These are phyloP conservation scores for Aspergillus eucalypticola DNA, from an alignment of 2,329 filamentous ascomycete species.

Conservation along the genomic window DNA sequence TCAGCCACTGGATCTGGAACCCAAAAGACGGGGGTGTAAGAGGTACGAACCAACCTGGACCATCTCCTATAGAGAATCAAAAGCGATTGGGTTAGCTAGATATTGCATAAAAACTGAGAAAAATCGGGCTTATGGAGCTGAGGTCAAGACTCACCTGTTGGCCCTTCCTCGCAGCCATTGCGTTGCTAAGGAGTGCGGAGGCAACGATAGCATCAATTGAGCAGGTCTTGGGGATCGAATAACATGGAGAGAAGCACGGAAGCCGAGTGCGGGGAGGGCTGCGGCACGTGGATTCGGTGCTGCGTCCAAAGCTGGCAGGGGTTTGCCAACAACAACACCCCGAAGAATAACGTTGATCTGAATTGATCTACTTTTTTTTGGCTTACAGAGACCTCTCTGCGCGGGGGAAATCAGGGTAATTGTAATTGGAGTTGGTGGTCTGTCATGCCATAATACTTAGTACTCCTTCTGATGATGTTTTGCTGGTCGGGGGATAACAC, in stretches of 20 bases:
- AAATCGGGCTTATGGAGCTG: neutral
- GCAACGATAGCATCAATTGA: slow-evolving; percentile 16
- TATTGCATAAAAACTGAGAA: neutral
- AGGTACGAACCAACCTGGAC: slow-evolving; percentile 91
- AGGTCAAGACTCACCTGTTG: slow-evolving; percentile 62
- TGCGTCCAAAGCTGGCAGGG: neutral
- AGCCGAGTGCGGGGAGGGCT: neutral
- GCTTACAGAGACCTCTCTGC: too few relatives aligned
- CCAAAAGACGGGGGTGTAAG: slow-evolving; percentile 20
- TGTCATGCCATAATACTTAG: neutral
- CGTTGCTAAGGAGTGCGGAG: slow-evolving; percentile 15
- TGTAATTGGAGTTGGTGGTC: neutral
- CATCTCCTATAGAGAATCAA: slow-evolving; percentile 72
- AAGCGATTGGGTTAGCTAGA: slow-evolving; percentile 15
- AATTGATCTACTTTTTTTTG: neutral
- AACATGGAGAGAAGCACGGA: neutral
- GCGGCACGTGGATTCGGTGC: neutral
- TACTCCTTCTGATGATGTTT: too few relatives aligned
- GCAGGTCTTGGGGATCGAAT: slow-evolving; percentile 14
- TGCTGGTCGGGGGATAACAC: neutral
- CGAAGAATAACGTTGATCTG: neutral
- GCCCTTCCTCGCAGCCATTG: slow-evolving; percentile 56
- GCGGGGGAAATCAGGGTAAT: neutral
- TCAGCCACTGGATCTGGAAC: slow-evolving; percentile 23
- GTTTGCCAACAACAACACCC: neutral